Percentiles rank a stretch among this genome's conserved stretches.
Evolutionary conservation across 1,284 basidiomycete genomes (phyloP).

Genomic region (Ganoderma sinense): DNA sequence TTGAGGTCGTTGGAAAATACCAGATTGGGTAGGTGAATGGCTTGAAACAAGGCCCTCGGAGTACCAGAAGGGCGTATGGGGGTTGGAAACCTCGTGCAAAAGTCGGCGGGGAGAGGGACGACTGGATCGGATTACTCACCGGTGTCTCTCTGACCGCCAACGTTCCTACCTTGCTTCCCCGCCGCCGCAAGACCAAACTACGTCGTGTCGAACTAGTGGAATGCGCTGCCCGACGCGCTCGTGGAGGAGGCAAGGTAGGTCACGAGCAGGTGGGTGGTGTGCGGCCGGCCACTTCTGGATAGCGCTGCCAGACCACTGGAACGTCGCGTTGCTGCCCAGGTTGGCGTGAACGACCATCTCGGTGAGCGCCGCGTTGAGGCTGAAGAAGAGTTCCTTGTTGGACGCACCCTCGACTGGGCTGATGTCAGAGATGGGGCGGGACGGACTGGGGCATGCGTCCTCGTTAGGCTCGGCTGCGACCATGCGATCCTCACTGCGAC

Average conservation of each 20-base stretch:
- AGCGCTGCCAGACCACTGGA: conserved; percentile 65
- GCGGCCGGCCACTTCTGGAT: conserved; percentile 69
- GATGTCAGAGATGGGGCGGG: conserved; percentile 64
- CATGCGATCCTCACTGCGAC: neutral
- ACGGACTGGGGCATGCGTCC: conserved; percentile 47
- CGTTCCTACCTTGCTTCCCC: conserved; percentile 46
- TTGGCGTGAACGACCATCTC: conserved; percentile 62
- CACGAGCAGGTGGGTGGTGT: conserved; percentile 75
- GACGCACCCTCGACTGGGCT: conserved; percentile 69
- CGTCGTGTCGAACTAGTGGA: conserved; percentile 65
- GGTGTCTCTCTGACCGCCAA: conserved; percentile 51
- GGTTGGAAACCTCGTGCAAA: too few relatives aligned
- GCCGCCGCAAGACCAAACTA: conserved; percentile 70
- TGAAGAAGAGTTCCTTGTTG: conserved; percentile 70
- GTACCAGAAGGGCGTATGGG: too few relatives aligned
- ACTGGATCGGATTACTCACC: conserved; percentile 35
- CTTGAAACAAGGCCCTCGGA: too few relatives aligned
- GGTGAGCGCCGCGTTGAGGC: conserved; percentile 60
- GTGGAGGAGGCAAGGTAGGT: conserved; percentile 77
- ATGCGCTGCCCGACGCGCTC: conserved; percentile 58
- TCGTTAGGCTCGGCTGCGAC: neutral
- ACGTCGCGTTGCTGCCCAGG: conserved; percentile 65
- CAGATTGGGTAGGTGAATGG: too few relatives aligned
- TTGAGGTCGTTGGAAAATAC: too few relatives aligned
- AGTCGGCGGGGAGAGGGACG: too few relatives aligned